Percentiles rank a stretch among this genome's conserved stretches.
Conservation (phyloP, 164 flowering plant genomes). For the Kalanchoe fedtschenkoi region DNA sequence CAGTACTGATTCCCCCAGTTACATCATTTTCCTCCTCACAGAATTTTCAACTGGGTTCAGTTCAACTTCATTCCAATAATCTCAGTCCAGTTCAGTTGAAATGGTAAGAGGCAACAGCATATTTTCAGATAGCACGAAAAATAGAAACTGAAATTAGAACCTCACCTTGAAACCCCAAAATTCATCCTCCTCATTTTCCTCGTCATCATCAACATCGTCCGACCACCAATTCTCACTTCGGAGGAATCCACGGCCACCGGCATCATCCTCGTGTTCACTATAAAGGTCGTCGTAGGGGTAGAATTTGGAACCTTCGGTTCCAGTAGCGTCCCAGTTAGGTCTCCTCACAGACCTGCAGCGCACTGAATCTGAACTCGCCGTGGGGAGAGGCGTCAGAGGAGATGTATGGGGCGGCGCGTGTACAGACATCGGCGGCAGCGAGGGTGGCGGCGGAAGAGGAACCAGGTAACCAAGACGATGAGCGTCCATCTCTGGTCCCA, state of each 20-base stretch:
- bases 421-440: not conserved
- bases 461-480: not conserved
- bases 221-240: conserved; percentile 23
- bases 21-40: no score
- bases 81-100: no score
- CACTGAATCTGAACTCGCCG: not conserved
- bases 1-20: no score
- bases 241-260: conserved; percentile 1
- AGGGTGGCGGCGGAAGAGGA: not conserved
- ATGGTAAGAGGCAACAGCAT: no score
- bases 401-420: not conserved
- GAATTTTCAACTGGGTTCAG: no score
- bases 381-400: not conserved
- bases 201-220: conserved; percentile 9
- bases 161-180: conserved; percentile 28
- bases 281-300: conserved; percentile 9
- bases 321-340: conserved; percentile 2
- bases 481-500: no score
- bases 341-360: not conserved
- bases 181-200: conserved; percentile 13
- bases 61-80: no score
- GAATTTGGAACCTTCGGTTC: conserved; percentile 17
- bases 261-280: conserved; percentile 11
- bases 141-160: not conserved
- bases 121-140: not conserved